Conservation (phyloP, 352 stramenopile genomes). For the Phytopythium oedochilum region DNA sequence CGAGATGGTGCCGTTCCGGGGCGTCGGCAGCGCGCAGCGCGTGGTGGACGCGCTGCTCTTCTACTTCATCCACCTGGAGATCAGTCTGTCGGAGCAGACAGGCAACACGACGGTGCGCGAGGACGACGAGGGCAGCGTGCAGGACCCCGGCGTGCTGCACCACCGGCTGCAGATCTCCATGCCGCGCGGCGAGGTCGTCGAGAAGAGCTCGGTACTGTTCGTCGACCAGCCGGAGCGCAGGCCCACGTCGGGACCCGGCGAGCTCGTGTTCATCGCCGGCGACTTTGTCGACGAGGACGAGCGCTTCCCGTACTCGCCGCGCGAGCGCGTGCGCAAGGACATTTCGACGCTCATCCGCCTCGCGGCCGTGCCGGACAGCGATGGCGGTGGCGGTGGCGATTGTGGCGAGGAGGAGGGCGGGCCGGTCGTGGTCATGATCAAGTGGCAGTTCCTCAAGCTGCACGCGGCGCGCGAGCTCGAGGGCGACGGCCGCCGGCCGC, state of each 20-base stretch:
- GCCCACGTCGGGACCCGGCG: constrained; percentile 7
- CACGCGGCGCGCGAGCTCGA: neutral
- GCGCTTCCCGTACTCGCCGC: constrained; percentile 17
- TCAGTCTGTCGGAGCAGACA: constrained; percentile 47
- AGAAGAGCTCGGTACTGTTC: constrained; percentile 40
- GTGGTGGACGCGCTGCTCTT: constrained; percentile 44
- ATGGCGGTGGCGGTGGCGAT: too few species aligned
- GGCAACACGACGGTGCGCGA: constrained; percentile 44
- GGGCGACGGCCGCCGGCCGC: neutral
- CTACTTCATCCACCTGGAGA: constrained; percentile 54
- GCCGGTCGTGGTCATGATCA: constrained; percentile 9
- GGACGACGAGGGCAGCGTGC: constrained; percentile 19
- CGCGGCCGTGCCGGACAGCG: neutral
- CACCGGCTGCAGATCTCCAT: constrained; percentile 20
- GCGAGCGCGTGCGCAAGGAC: constrained; percentile 21
- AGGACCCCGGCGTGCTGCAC: constrained; percentile 17
- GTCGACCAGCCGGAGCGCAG: neutral
- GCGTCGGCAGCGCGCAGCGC: constrained; percentile 18
- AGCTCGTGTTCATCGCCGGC: constrained; percentile 15
- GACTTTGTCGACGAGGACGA: constrained; percentile 31
- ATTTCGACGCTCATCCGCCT: constrained; percentile 8
- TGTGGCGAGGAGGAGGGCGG: neutral
- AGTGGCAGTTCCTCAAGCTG: constrained; percentile 6
- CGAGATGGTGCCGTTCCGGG: constrained; percentile 46
- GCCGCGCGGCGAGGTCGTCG: constrained; percentile 22